Evolutionary conservation across 768 basidiomycete genomes (phyloP).

Genomic region (Arthromyces matolae): DNA sequence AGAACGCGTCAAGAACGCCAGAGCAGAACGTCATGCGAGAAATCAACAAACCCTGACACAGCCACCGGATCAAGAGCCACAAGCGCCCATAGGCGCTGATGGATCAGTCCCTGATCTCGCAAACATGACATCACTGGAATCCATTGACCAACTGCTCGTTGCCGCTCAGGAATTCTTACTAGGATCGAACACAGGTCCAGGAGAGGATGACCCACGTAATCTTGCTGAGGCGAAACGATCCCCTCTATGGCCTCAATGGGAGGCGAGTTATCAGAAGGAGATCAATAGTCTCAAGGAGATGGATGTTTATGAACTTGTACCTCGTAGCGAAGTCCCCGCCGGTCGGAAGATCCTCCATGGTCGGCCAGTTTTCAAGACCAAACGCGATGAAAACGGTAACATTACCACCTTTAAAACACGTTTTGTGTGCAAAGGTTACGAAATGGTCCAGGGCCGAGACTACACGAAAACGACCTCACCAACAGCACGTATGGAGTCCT

Average conservation of each 20-base stretch:
- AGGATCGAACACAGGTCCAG: too few species aligned
- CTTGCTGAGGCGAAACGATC: background rate
- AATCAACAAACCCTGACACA: too few species aligned
- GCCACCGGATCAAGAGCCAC: too few species aligned
- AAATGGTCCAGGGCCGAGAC: constrained; percentile 16
- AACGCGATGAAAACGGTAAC: constrained; percentile 25
- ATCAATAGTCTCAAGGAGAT: background rate
- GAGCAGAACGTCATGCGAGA: background rate
- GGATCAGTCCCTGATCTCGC: background rate
- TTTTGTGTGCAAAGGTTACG: constrained; percentile 33
- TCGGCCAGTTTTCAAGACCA: constrained; percentile 16
- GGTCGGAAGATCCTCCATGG: constrained; percentile 1
- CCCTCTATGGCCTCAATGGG: too few species aligned
- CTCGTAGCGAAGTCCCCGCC: background rate
- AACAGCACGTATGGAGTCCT: constrained; percentile 14
- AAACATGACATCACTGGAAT: background rate
- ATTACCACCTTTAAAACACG: constrained; percentile 28
- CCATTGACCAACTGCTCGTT: background rate
- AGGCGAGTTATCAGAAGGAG: background rate
- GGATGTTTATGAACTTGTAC: constrained; percentile 10
- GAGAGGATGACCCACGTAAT: too few species aligned
- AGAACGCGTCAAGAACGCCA: background rate
- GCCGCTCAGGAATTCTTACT: background rate
- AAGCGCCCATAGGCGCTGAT: background rate
- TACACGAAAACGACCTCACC: constrained; percentile 1